Evolutionary conservation across 495 filamentous ascomycete genomes (phyloP).

Genomic region (Aspergillus sparsus): DNA sequence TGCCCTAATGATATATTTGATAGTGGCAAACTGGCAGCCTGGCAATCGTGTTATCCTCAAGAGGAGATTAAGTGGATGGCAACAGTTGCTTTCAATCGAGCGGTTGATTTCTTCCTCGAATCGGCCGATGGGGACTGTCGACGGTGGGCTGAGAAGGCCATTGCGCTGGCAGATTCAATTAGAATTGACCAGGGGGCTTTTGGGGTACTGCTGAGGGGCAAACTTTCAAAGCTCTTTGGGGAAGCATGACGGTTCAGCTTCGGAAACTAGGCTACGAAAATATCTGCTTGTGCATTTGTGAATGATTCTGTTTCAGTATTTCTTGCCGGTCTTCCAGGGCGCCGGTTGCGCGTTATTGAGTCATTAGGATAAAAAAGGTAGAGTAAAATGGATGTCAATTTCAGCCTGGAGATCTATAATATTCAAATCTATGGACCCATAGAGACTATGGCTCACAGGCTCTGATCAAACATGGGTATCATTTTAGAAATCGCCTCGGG

Average conservation of each 20-base stretch:
- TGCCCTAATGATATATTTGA: slow-evolving; percentile 32
- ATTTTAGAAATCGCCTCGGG: slow-evolving; percentile 26
- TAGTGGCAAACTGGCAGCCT: slow-evolving; percentile 29
- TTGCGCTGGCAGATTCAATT: slow-evolving; percentile 60
- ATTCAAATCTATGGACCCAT: slow-evolving; percentile 6
- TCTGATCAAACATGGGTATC: slow-evolving; percentile 38
- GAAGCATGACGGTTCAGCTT: not conserved
- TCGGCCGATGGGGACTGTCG: slow-evolving; percentile 57
- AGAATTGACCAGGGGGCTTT: slow-evolving; percentile 46
- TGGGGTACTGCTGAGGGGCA: slow-evolving; percentile 54
- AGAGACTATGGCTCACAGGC: slow-evolving; percentile 2
- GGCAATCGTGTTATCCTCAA: slow-evolving; percentile 52
- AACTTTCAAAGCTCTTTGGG: slow-evolving; percentile 49
- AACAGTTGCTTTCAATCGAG: slow-evolving; percentile 71
- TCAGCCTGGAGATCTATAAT: not conserved
- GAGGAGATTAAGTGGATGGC: slow-evolving; percentile 80
- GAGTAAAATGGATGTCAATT: not conserved
- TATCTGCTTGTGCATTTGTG: not conserved
- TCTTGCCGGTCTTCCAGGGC: too few species aligned
- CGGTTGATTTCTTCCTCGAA: slow-evolving; percentile 67
- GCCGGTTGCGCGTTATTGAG: not conserved
- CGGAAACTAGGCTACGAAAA: not conserved
- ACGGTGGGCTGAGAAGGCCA: slow-evolving; percentile 66
- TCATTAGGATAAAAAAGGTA: not conserved
- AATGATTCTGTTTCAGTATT: not conserved